Base-by-base conservation (phyloP, 768 basidiomycete genomes). In the Boletus speciosus region DNA sequence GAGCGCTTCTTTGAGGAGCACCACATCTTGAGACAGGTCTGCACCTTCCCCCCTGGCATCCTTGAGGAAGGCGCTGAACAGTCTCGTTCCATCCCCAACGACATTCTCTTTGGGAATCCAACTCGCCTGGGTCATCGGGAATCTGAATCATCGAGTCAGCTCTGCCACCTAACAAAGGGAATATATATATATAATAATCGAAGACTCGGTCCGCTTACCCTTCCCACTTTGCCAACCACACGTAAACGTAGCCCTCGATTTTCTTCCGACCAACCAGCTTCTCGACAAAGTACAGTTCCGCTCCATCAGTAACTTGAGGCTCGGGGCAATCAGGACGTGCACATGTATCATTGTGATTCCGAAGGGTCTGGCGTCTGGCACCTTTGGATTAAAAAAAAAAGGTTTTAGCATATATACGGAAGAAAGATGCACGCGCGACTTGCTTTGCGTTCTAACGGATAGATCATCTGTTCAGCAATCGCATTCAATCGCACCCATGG, bases 151-250 rank as follows among this genome's bases (percentile, higher is more conserved):
- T 14, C 23, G 0, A 21, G 5, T 54, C 44, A 51, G 40, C 16
- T 32, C 6, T 27, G 1, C 15, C 15, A 21, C 5, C 27, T 23
- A 36, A n/a, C 14, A n/a, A 15, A 27, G 1, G 29, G 19, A 12
- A 23, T 38, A 56, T 19, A 19, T 19, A 19, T 19, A 19, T 19
- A 19, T 19, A 19, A 19, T 19, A 19, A 19, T 19, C 19, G 10
- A 9, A 15, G n/a, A 38, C 9, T 16, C 15, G 4, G n/a, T 31
- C 14, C 6, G 2, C 61, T 48, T 21, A 72, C 70, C 70, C 71
- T 0, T 70, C 70, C 69, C 69, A 70, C 44, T 70, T 71, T 15
- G 67, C 69, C 32, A 72, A 48, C 67, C 67, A 72, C 43, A 57
- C 5, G 38, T 55, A 65, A 1, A 52, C 15, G 25, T 55, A 58